These are phyloP conservation scores for Trichosanthes cucumerina DNA, from an alignment of 306 rosid species.

Conservation along the genomic window DNA sequence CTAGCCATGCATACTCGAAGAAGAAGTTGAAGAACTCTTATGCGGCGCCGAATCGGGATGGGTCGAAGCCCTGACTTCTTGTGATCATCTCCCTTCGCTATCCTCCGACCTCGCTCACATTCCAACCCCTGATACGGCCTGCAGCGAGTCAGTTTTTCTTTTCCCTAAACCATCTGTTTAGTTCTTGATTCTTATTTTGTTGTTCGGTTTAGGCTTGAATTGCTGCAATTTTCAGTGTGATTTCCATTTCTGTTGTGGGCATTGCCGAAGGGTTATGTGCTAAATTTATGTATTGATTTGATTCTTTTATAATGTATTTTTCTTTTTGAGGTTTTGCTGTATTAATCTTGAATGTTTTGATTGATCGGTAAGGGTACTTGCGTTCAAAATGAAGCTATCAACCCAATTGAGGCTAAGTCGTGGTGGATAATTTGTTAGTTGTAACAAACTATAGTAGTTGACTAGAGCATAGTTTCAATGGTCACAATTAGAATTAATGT, in stretches of 20 bases:
- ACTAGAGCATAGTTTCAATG: not conserved
- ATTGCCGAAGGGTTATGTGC: not conserved
- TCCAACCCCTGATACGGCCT: slow-evolving; percentile 49
- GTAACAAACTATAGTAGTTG: not conserved
- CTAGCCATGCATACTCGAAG: slow-evolving; percentile 21
- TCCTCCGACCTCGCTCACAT: slow-evolving; percentile 53
- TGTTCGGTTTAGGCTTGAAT: not conserved
- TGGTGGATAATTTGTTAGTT: not conserved
- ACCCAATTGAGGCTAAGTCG: not conserved
- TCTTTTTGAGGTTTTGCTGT: not conserved
- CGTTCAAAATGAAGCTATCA: not conserved
- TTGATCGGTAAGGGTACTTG: not conserved
- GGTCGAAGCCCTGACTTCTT: slow-evolving; percentile 57
- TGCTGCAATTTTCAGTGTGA: not conserved
- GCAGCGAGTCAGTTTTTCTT: slow-evolving; percentile 33
- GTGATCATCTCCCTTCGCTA: slow-evolving; percentile 52
- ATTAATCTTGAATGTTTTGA: not conserved
- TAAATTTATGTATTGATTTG: not conserved
- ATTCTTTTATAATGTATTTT: not conserved
- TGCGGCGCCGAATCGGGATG: slow-evolving; percentile 58
- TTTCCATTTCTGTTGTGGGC: not conserved
- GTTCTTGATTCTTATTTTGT: not conserved
- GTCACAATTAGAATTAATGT: not conserved
- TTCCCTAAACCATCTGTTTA: not conserved
- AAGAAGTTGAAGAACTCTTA: slow-evolving; percentile 31